Base-by-base conservation (phyloP, 2,329 filamentous ascomycete species). In the Metarhizium robertsii region DNA sequence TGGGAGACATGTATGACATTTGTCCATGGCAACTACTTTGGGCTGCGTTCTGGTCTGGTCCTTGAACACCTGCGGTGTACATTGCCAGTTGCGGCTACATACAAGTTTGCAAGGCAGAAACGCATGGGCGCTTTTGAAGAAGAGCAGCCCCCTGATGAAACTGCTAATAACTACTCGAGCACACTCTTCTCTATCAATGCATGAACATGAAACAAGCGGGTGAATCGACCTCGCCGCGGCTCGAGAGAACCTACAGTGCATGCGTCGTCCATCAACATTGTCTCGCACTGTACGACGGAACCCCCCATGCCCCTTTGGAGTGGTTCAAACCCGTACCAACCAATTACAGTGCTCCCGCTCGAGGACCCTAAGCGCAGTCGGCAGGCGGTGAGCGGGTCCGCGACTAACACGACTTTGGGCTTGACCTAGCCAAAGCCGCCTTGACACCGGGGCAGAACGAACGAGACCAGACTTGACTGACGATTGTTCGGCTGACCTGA, bases 321-420 rank as follows among this genome's bases (percentile, higher is more conserved):
- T 29, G 30, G 47, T 29, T 42, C 50, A 43, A 25, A 16, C 34
- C 46, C 36, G 30, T 7, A 4, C 20, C 18, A 45, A 45, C 59
- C 59, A 61, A 61, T 55, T 53, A 57, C 16, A 49, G 46, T 7
- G 29, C 40, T 34, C 53, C 29, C 38, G 48, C 7, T n/a, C 43
- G 46, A 58, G 50, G 47, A 47, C 34, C 40, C 48, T 49, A 47
- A n/a, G 52, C 56, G 50, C 46, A 59, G 53, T 16, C 38, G 59
- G 58, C 53, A 62, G 58, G 60, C 60, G 60, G 61, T 61, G 60
- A 59, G 54, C 51, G 46, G 54, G 43, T 25, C 42, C 52, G 57
- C 57, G 58, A 60, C 59, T 63, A 61, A 62, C 57, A 54, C 57
- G 6, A 38, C 30, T 16, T 52, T 20, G 30, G 34, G 20, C 25